Conservation (phyloP, 495 filamentous ascomycete species). For the Hypoxylon intermedium region DNA sequence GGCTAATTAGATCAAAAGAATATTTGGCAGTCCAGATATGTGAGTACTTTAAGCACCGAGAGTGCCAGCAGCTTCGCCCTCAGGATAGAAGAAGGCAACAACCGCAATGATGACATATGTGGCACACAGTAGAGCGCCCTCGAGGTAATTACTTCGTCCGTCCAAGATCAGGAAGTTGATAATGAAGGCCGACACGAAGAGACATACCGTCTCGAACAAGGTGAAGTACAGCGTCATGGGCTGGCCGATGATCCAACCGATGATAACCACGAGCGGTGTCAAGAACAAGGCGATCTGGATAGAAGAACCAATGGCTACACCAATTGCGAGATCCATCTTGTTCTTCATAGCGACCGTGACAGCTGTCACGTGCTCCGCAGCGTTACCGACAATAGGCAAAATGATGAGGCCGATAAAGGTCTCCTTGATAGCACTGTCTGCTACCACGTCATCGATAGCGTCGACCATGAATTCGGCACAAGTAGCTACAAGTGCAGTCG, state of each 20-base stretch:
- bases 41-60: conserved; percentile 35
- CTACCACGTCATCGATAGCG: conserved; percentile 75
- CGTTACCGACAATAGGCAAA: conserved; percentile 89
- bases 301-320: conserved; percentile 84
- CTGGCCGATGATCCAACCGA: conserved; percentile 85
- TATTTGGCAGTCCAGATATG: not conserved
- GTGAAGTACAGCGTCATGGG: conserved; percentile 92
- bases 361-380: conserved; percentile 90
- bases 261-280: conserved; percentile 83
- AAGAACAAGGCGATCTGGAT: conserved; percentile 92
- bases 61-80: conserved; percentile 55
- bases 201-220: conserved; percentile 84
- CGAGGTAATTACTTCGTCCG: conserved; percentile 86
- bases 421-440: conserved; percentile 67
- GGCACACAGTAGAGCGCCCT: conserved; percentile 81
- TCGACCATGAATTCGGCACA: conserved; percentile 90
- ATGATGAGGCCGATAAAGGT: conserved; percentile 90
- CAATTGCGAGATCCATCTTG: conserved; percentile 95
- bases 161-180: conserved; percentile 91
- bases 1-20: not conserved
- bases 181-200: conserved; percentile 87
- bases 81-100: conserved; percentile 70
- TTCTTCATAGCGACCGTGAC: conserved; percentile 90
- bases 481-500: conserved; percentile 79
- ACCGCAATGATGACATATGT: conserved; percentile 82